These are phyloP conservation scores for Metarhizium anisopliae DNA, from an alignment of 2,329 filamentous ascomycete genomes.

Conservation along the genomic window DNA sequence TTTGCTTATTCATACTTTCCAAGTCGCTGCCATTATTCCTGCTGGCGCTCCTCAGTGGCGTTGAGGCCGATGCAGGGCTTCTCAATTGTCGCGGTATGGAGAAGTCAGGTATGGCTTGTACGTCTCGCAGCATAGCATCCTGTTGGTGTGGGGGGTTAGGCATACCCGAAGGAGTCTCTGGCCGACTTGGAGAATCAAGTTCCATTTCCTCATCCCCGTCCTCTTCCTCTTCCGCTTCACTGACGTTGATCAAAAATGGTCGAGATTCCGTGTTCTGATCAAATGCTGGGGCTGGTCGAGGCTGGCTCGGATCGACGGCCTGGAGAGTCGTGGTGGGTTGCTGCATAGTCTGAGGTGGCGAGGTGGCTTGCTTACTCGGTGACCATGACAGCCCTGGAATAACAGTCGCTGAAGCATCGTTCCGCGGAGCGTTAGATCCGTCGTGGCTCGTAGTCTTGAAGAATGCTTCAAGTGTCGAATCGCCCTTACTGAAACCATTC, in stretches of 20 bases:
- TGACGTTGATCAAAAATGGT: slow-evolving; percentile 74
- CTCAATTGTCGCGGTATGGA: slow-evolving; percentile 27
- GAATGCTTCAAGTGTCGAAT: neutral
- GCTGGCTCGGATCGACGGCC: slow-evolving; percentile 48
- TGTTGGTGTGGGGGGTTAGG: slow-evolving; percentile 22
- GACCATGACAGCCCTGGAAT: slow-evolving; percentile 24
- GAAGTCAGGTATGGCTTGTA: slow-evolving; percentile 34
- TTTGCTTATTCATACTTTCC: slow-evolving; percentile 45
- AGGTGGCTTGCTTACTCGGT: slow-evolving; percentile 11
- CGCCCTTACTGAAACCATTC: slow-evolving; percentile 1
- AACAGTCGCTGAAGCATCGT: slow-evolving; percentile 19
- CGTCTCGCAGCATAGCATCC: slow-evolving; percentile 31
- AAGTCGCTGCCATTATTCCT: slow-evolving; percentile 31
- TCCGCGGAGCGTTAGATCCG: neutral
- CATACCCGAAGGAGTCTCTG: slow-evolving; percentile 24
- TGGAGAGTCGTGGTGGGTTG: slow-evolving; percentile 55
- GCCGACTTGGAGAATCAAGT: slow-evolving; percentile 45
- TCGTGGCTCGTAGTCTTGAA: neutral
- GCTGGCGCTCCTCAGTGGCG: slow-evolving; percentile 26
- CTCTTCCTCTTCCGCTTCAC: slow-evolving; percentile 59
- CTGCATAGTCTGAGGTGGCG: slow-evolving; percentile 14
- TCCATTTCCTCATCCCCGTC: slow-evolving; percentile 55
- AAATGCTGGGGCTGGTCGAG: slow-evolving; percentile 25
- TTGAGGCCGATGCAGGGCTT: slow-evolving; percentile 30
- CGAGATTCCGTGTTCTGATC: slow-evolving; percentile 49